These are phyloP conservation scores for Mortierella sp. DNA, from an alignment of 371 early-diverging fungal genomes.

Conservation along the genomic window DNA sequence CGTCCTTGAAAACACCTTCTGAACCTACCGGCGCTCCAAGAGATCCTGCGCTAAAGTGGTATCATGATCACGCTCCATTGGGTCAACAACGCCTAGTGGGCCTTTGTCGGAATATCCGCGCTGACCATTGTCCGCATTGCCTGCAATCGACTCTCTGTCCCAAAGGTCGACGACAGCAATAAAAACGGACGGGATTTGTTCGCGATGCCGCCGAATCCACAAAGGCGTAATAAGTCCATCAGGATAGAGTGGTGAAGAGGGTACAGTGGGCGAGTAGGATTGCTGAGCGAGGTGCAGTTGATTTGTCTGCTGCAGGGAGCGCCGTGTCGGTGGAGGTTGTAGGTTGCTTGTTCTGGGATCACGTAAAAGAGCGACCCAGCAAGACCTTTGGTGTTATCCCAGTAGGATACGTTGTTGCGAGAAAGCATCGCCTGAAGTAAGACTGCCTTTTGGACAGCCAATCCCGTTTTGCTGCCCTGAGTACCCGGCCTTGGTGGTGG, in stretches of 20 bases:
- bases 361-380: conserved; percentile 60
- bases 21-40: conserved; percentile 67
- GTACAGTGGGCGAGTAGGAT: conserved; percentile 77
- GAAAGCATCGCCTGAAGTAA: conserved; percentile 58
- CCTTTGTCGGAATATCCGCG: conserved; percentile 64
- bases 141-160: conserved; percentile 61
- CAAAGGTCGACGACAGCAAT: conserved; percentile 80
- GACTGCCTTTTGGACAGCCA: conserved; percentile 45
- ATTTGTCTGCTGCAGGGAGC: conserved; percentile 42
- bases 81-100: conserved; percentile 71
- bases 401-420: conserved; percentile 55
- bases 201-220: conserved; percentile 80
- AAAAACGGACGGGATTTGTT: conserved; percentile 73
- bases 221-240: conserved; percentile 84
- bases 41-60: conserved; percentile 72
- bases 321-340: conserved; percentile 55
- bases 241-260: conserved; percentile 82
- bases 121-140: conserved; percentile 26
- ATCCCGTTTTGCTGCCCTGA: conserved; percentile 19
- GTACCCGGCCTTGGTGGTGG: conserved; percentile 34
- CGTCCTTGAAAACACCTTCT: conserved; percentile 8
- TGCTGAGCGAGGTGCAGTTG: conserved; percentile 64
- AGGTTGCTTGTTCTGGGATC: conserved; percentile 58
- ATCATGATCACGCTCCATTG: conserved; percentile 76
- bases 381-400: conserved; percentile 58